Percentiles rank a stretch among this genome's conserved stretches.
These are phyloP conservation scores for Leucosporidium scottii DNA, from an alignment of 768 basidiomycete species.

Conservation along the genomic window DNA sequence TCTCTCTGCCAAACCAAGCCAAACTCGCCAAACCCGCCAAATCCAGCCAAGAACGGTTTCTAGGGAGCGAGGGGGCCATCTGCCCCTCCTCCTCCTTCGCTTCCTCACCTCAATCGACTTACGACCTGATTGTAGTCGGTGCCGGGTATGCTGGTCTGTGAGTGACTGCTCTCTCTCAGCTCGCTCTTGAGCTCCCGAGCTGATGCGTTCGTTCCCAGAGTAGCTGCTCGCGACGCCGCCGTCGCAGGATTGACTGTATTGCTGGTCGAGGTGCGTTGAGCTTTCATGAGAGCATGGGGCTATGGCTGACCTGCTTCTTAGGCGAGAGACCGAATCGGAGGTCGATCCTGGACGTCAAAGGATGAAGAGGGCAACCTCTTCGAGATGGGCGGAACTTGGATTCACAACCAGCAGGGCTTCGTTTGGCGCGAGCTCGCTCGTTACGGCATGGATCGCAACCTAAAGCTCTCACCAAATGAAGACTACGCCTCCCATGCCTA, in stretches of 20 bases:
- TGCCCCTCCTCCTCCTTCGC: not conserved
- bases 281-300: too few species aligned
- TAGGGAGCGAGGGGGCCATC: slow-evolving; percentile 4
- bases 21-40: too few species aligned
- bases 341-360: slow-evolving; percentile 10
- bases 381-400: slow-evolving; percentile 18
- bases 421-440: slow-evolving; percentile 7
- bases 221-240: slow-evolving; percentile 1
- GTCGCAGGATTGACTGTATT: not conserved
- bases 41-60: too few species aligned
- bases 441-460: not conserved
- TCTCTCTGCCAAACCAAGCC: too few species aligned
- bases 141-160: not conserved
- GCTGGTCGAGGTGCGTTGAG: not conserved
- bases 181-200: too few species aligned
- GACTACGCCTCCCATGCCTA: not conserved
- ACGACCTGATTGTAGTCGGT: not conserved
- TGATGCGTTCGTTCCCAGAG: too few species aligned
- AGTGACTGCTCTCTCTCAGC: too few species aligned
- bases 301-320: too few species aligned
- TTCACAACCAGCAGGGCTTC: slow-evolving; percentile 8
- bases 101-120: not conserved
- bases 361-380: slow-evolving; percentile 1
- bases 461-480: slow-evolving; percentile 10
- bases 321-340: slow-evolving; percentile 14